These are phyloP conservation scores for Pseudozyma hubeiensis DNA, from an alignment of 1,284 basidiomycete species.

Conservation along the genomic window DNA sequence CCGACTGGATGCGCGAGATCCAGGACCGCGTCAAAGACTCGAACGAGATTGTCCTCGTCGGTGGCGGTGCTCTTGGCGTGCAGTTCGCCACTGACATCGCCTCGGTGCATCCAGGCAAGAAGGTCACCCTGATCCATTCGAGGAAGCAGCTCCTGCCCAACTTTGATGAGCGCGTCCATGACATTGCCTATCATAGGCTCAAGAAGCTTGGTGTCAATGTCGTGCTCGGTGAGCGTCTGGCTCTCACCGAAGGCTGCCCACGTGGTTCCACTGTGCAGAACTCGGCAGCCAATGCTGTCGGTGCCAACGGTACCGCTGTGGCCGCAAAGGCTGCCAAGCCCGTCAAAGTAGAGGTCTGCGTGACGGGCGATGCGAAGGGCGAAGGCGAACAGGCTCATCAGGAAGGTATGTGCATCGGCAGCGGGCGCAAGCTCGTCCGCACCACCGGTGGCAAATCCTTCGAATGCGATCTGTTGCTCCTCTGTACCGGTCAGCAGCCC, in stretches of 20 bases:
- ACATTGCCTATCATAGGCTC: constrained; percentile 55
- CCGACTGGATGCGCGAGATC: constrained; percentile 60
- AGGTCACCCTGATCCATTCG: constrained; percentile 64
- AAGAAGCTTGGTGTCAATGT: constrained; percentile 64
- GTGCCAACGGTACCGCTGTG: constrained; percentile 7
- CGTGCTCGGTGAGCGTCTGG: constrained; percentile 65
- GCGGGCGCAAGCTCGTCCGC: constrained; percentile 57
- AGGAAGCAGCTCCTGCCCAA: constrained; percentile 65
- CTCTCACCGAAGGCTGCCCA: constrained; percentile 64
- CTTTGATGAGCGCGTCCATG: constrained; percentile 64
- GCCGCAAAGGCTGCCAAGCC: constrained; percentile 16
- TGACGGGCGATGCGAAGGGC: constrained; percentile 49
- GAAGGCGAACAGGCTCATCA: constrained; percentile 49
- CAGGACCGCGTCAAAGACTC: constrained; percentile 57
- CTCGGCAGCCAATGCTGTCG: constrained; percentile 17
- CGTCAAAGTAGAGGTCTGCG: constrained; percentile 29
- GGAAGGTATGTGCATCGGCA: constrained; percentile 54
- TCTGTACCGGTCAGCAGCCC: constrained; percentile 68
- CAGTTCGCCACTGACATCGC: constrained; percentile 66
- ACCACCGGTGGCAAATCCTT: constrained; percentile 65
- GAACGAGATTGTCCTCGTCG: constrained; percentile 63
- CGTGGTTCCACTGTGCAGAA: constrained; percentile 53
- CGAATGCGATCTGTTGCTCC: constrained; percentile 62
- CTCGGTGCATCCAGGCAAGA: constrained; percentile 54
- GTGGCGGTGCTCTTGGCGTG: constrained; percentile 67